Conservation (phyloP, 495 filamentous ascomycete genomes). For the Penicillium lagena region DNA sequence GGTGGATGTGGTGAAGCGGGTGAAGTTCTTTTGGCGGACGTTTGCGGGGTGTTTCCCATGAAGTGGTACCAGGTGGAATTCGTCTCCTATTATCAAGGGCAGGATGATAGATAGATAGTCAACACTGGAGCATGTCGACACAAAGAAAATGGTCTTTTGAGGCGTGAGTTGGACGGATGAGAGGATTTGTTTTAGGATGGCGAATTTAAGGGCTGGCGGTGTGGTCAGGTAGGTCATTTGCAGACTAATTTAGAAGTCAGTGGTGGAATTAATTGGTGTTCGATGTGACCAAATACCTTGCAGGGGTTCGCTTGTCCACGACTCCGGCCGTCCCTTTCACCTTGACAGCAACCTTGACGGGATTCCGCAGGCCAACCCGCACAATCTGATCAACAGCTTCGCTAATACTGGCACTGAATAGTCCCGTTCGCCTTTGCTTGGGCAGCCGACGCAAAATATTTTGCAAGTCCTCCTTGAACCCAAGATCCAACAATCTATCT, state of each 20-base stretch:
- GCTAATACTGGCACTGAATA: conserved; percentile 89
- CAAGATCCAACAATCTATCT: conserved; percentile 87
- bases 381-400: conserved; percentile 90
- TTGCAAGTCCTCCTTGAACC: conserved; percentile 85
- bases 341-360: conserved; percentile 86
- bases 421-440: conserved; percentile 86
- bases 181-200: conserved; percentile 65
- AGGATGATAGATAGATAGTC: conserved; percentile 84
- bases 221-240: conserved; percentile 82
- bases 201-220: conserved; percentile 69
- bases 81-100: conserved; percentile 51
- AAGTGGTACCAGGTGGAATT: conserved; percentile 66
- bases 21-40: conserved; percentile 74
- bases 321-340: conserved; percentile 70
- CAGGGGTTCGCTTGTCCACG: conserved; percentile 84
- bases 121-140: conserved; percentile 91
- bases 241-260: conserved; percentile 37
- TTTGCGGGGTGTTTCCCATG: conserved; percentile 85
- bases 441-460: conserved; percentile 78
- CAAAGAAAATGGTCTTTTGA: conserved; percentile 81
- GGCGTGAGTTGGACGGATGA: conserved; percentile 61
- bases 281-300: conserved; percentile 35
- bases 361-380: conserved; percentile 86
- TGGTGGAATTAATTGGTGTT: background rate
- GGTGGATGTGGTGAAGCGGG: conserved; percentile 60